Base-by-base conservation (phyloP, 2,329 filamentous ascomycete genomes). In the Chaetomium globosum region DNA sequence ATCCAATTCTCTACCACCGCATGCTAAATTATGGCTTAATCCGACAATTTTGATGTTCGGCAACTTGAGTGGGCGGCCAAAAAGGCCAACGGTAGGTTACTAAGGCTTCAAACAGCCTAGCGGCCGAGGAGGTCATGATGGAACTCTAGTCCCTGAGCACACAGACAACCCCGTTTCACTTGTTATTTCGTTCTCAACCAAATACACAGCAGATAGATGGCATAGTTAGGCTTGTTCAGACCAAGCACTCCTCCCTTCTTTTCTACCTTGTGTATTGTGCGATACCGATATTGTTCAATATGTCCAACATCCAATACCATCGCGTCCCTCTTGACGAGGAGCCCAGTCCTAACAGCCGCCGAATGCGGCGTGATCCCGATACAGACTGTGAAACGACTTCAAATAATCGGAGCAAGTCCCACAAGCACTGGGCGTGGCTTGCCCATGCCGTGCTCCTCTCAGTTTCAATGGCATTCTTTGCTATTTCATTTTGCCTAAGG, bases 391-490 rank as follows among this genome's bases (percentile, higher is more conserved):
- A n/a, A 31, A 4, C 19, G 8, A 19, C 6, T 7, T 8, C 51
- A 6, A 19, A 13, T 4, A 23, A 5, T 6, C 30, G 6, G 19
- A 55, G n/a, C 53, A 55, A 21, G n/a, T 55, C 53, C n/a, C 53
- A 21, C 4, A 39, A 12, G 5, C 54, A 57, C 33, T 57, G 54
- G 54, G 23, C 12, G 9, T 57, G 54, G 54, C 31, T 43, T 7
- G 33, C 54, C 13, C 54, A 43, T 46, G 54, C 54, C 19, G 21
- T 57, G 54, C 23, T 46, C 9, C 36, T 57, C 10, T 28, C 56
- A 4, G 16, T 51, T 12, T 33, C n/a, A 9, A 59, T 59, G 4
- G 7, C 43, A 0, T 33, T 49, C 8, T 21, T 59, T 23, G 43
- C 28, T 8, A 8, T 51, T 33, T 59, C 28, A 1, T 49, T 59